Percentiles rank a stretch among this genome's conserved stretches.
phyloP scores from a whole-genome alignment of 306 rosid species.

The Cucurbita pepo region DNA sequence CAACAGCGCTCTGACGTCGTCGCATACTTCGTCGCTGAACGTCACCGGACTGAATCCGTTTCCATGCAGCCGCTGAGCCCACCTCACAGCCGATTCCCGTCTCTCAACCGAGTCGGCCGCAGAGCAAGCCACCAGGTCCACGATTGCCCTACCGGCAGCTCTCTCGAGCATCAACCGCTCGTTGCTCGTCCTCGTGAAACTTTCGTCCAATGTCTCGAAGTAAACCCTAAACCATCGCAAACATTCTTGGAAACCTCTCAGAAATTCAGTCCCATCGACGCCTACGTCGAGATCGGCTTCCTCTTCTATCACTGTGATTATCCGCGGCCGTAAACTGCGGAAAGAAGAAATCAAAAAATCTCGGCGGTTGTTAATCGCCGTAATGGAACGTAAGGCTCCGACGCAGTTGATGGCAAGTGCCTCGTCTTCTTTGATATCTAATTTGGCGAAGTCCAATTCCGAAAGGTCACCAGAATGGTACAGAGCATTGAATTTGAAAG shows the following conservation, averaged over 20 bases:
- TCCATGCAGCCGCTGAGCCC: slow-evolving; percentile 66
- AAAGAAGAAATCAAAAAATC: slow-evolving; percentile 34
- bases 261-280: slow-evolving; percentile 55
- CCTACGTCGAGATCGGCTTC: slow-evolving; percentile 90
- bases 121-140: slow-evolving; percentile 65
- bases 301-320: slow-evolving; percentile 71
- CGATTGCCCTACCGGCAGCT: slow-evolving; percentile 65
- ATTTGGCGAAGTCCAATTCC: slow-evolving; percentile 25
- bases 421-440: slow-evolving; percentile 65
- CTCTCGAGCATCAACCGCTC: slow-evolving; percentile 79
- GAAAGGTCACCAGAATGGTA: slow-evolving; percentile 69
- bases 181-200: slow-evolving; percentile 57
- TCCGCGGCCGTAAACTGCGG: slow-evolving; percentile 48
- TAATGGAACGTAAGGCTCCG: slow-evolving; percentile 42
- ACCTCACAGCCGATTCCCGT: slow-evolving; percentile 50
- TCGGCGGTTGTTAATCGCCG: slow-evolving; percentile 32
- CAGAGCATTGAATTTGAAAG: slow-evolving; percentile 61
- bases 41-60: slow-evolving; percentile 37
- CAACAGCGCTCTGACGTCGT: slow-evolving; percentile 73
- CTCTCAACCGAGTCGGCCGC: slow-evolving; percentile 51
- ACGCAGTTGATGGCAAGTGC: slow-evolving; percentile 71
- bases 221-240: slow-evolving; percentile 96
- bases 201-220: slow-evolving; percentile 80
- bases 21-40: slow-evolving; percentile 80
- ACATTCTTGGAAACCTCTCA: slow-evolving; percentile 64